phyloP scores from a whole-genome alignment of 495 filamentous ascomycete species.

The Amniculicola lignicola region DNA sequence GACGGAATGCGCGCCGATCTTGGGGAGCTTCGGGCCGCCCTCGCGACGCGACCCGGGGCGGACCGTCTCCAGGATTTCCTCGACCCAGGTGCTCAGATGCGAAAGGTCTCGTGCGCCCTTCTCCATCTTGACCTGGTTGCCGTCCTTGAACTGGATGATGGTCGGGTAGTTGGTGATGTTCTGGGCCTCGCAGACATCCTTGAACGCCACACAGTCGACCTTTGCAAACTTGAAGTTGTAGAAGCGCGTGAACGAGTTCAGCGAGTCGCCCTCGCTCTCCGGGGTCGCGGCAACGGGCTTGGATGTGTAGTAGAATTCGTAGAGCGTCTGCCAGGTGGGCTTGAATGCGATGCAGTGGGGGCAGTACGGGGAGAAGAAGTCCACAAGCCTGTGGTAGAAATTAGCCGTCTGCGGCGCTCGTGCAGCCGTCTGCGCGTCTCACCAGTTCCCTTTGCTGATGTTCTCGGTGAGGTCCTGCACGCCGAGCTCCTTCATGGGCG shows the following conservation, averaged over 20 bases:
- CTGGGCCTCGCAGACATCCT: slow-evolving; percentile 66
- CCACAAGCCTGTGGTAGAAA: slow-evolving; percentile 58
- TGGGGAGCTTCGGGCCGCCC: slow-evolving; percentile 59
- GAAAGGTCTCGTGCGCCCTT: slow-evolving; percentile 60
- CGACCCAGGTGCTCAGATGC: slow-evolving; percentile 64
- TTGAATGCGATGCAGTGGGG: slow-evolving; percentile 75
- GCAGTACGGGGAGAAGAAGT: slow-evolving; percentile 75
- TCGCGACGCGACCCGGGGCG: slow-evolving; percentile 73
- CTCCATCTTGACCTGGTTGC: slow-evolving; percentile 59
- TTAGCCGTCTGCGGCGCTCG: neutral
- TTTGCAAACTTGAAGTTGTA: slow-evolving; percentile 88
- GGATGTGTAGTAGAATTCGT: slow-evolving; percentile 97
- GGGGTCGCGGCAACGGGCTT: slow-evolving; percentile 57
- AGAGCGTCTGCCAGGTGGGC: slow-evolving; percentile 86
- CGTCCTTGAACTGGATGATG: slow-evolving; percentile 79
- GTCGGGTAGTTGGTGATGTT: slow-evolving; percentile 66
- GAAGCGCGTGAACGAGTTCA: slow-evolving; percentile 64
- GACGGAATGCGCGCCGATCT: slow-evolving; percentile 54
- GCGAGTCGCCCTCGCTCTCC: slow-evolving; percentile 42
- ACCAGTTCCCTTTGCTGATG: slow-evolving; percentile 65
- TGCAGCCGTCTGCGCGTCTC: neutral
- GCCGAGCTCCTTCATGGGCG: slow-evolving; percentile 64
- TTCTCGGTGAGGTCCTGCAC: slow-evolving; percentile 55
- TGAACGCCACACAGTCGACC: slow-evolving; percentile 79
- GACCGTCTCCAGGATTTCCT: slow-evolving; percentile 71